A percentile compares a stretch with the other conserved stretches of the same genome.
phyloP scores from a whole-genome alignment of 768 basidiomycete genomes.

The Cantharellus cinnabarinus region DNA sequence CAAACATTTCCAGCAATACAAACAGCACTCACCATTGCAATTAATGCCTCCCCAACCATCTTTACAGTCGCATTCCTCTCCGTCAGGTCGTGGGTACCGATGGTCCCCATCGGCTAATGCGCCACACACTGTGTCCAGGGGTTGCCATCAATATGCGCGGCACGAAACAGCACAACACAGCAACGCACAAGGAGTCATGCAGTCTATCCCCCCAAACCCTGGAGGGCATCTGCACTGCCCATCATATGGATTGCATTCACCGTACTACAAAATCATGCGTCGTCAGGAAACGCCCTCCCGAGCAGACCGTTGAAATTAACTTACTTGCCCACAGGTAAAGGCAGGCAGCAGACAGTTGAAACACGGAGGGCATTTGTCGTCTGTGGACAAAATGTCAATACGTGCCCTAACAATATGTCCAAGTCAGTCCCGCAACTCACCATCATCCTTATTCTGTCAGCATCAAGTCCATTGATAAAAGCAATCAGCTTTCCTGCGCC shows the following conservation, averaged over 20 bases:
- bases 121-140: conserved; percentile 52
- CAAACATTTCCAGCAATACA: not conserved
- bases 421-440: not conserved
- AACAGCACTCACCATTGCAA: conserved; percentile 60
- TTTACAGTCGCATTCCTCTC: conserved; percentile 66
- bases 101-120: conserved; percentile 81
- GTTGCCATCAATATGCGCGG: not conserved
- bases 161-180: not conserved
- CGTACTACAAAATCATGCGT: conserved; percentile 25
- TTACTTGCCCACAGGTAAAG: conserved; percentile 68
- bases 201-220: conserved; percentile 97
- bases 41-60: conserved; percentile 94
- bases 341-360: conserved; percentile 91
- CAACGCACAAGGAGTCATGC: conserved; percentile 67
- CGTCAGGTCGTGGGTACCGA: conserved; percentile 57
- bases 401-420: not conserved
- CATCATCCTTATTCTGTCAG: not conserved
- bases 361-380: conserved; percentile 31
- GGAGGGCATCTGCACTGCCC: conserved; percentile 93
- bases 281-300: not conserved
- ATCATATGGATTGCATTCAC: conserved; percentile 73
- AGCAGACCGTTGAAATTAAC: not conserved
- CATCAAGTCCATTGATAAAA: not conserved
- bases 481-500: not conserved
- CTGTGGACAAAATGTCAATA: not conserved